Evolutionary conservation across 2,329 filamentous ascomycete species (phyloP).

Genomic region (Paecilomyces variotii): DNA sequence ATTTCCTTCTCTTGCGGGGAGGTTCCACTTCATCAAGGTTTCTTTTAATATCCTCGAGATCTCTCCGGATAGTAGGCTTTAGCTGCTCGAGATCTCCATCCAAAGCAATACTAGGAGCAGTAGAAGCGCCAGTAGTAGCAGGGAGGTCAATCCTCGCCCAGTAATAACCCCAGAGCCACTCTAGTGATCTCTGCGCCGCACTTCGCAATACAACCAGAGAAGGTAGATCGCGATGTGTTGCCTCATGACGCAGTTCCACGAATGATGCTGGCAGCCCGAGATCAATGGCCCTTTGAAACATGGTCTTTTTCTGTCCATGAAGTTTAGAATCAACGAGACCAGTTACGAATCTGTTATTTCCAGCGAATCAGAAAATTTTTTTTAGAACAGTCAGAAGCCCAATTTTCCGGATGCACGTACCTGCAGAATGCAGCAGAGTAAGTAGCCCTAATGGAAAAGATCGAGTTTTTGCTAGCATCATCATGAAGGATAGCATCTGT

Average conservation of each 20-base stretch:
- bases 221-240: conserved; percentile 81
- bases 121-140: conserved; percentile 7
- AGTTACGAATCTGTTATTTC: conserved; percentile 33
- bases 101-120: conserved; percentile 1
- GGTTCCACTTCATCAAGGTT: conserved; percentile 8
- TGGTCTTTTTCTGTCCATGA: conserved; percentile 32
- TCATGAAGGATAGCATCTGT: conserved; percentile 40
- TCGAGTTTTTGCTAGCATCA: conserved; percentile 31
- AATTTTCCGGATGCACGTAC: conserved; percentile 17
- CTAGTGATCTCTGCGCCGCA: conserved; percentile 61
- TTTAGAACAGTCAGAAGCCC: neutral
- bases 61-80: conserved; percentile 12
- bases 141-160: conserved; percentile 52
- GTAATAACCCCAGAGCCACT: conserved; percentile 86
- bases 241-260: conserved; percentile 82
- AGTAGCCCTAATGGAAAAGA: conserved; percentile 37
- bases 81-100: conserved; percentile 5
- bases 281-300: conserved; percentile 37
- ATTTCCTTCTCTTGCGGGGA: conserved; percentile 22
- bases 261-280: conserved; percentile 55
- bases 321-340: conserved; percentile 38
- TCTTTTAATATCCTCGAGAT: conserved; percentile 10
- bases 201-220: conserved; percentile 63
- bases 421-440: conserved; percentile 40
- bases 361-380: conserved; percentile 1